Conservation (phyloP, 352 stramenopile genomes). For the Pythium phragmiticola region DNA sequence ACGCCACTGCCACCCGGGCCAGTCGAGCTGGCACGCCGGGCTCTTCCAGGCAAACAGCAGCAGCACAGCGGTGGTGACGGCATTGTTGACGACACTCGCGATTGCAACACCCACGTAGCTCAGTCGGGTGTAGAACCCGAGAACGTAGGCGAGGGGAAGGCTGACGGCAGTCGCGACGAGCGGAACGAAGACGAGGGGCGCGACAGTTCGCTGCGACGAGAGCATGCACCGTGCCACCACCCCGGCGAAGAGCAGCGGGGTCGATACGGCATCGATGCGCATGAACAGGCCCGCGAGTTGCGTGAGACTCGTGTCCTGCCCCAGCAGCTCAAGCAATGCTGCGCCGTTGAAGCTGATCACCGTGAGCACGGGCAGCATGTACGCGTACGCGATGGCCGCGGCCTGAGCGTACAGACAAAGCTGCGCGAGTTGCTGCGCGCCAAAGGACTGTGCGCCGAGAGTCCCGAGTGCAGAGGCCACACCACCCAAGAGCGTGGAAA, state of each 20-base stretch:
- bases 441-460: slow-evolving; percentile 39
- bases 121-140: slow-evolving; percentile 39
- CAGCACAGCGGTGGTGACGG: slow-evolving; percentile 24
- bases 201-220: slow-evolving; percentile 38
- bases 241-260: slow-evolving; percentile 34
- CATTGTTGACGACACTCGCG: slow-evolving; percentile 26
- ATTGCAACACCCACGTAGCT: slow-evolving; percentile 40
- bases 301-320: slow-evolving; percentile 35
- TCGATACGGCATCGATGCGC: slow-evolving; percentile 11
- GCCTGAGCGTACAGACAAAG: slow-evolving; percentile 48
- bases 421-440: slow-evolving; percentile 34
- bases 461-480: slow-evolving; percentile 36
- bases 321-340: slow-evolving; percentile 29
- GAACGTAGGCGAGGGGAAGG: slow-evolving; percentile 29
- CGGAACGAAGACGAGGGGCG: slow-evolving; percentile 33
- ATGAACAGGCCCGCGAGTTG: slow-evolving; percentile 29
- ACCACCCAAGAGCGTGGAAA: slow-evolving; percentile 25
- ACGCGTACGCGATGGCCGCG: slow-evolving; percentile 25
- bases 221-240: slow-evolving; percentile 32
- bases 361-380: slow-evolving; percentile 17
- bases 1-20: slow-evolving; percentile 31
- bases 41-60: slow-evolving; percentile 13
- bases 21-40: slow-evolving; percentile 26
- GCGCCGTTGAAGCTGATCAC: slow-evolving; percentile 26
- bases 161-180: slow-evolving; percentile 25